Conservation (phyloP, 2,329 filamentous ascomycete species). For the Colletotrichum kahawae region DNA sequence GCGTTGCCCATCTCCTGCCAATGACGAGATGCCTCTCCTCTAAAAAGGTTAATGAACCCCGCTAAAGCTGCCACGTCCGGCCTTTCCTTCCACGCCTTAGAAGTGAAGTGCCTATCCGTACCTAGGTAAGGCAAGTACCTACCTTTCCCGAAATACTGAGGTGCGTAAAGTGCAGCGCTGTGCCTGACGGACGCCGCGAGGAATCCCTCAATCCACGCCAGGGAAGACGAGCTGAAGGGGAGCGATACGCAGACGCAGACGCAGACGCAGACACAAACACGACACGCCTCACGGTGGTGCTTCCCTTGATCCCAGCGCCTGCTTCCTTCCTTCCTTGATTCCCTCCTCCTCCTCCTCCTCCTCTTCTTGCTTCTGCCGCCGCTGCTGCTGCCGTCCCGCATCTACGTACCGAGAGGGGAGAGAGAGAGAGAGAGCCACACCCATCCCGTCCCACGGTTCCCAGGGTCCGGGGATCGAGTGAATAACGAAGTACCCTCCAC, state of each 20-base stretch:
- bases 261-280: not conserved
- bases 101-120: too few relatives aligned
- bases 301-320: not conserved
- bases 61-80: slow-evolving; percentile 21
- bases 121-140: not conserved
- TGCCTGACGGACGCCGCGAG: not conserved
- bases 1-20: slow-evolving; percentile 16
- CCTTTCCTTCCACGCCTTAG: not conserved
- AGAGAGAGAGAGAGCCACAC: not conserved
- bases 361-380: not conserved
- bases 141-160: not conserved
- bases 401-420: not conserved
- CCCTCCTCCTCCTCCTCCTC: not conserved
- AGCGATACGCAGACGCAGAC: not conserved
- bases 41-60: slow-evolving; percentile 23
- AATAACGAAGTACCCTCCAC: slow-evolving; percentile 16
- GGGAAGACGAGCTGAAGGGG: not conserved
- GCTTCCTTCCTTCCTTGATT: not conserved
- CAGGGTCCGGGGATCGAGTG: not conserved
- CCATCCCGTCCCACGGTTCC: not conserved
- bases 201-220: not conserved
- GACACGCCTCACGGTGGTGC: not conserved
- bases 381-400: not conserved
- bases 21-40: slow-evolving; percentile 18
- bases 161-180: not conserved